Evolutionary conservation across 306 rosid genomes (phyloP).

Genomic region (Parietaria judaica): DNA sequence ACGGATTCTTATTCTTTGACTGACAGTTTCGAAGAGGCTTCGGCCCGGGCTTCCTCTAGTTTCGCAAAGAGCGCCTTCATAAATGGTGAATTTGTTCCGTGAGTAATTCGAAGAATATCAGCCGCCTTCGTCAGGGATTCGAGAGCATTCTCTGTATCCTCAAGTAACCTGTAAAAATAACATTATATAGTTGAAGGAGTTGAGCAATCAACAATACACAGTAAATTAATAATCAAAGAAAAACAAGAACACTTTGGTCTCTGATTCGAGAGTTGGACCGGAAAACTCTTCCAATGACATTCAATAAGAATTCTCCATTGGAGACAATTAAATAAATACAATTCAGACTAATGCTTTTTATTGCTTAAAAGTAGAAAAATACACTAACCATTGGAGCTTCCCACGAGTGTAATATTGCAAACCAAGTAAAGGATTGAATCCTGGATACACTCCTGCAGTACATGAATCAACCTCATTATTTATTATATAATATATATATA

Average conservation of each 20-base stretch:
- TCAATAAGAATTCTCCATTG: too few relatives aligned
- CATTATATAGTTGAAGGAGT: not conserved
- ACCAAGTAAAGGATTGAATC: slow-evolving; percentile 79
- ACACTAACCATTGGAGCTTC: slow-evolving; percentile 84
- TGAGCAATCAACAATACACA: not conserved
- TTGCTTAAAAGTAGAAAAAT: not conserved
- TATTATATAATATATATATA: slow-evolving; percentile 1
- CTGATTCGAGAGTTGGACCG: too few relatives aligned
- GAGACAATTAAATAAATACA: too few relatives aligned
- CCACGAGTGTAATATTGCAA: slow-evolving; percentile 87
- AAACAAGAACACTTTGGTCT: not conserved
- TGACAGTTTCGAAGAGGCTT: slow-evolving; percentile 57
- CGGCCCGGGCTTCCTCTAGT: slow-evolving; percentile 88
- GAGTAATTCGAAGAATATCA: slow-evolving; percentile 67
- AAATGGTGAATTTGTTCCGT: slow-evolving; percentile 66
- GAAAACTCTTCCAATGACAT: too few relatives aligned
- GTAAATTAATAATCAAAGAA: not conserved
- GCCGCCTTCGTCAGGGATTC: slow-evolving; percentile 55
- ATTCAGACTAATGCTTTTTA: too few relatives aligned
- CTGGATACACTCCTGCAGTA: slow-evolving; percentile 62
- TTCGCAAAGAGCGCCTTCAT: slow-evolving; percentile 58
- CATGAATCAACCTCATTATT: slow-evolving; percentile 17
- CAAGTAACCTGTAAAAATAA: slow-evolving; percentile 46
- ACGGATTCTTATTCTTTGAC: slow-evolving; percentile 17
- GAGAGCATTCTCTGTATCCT: slow-evolving; percentile 55